Base-by-base conservation (phyloP, 2,329 filamentous ascomycete species). In the Byssothecium circinans region DNA sequence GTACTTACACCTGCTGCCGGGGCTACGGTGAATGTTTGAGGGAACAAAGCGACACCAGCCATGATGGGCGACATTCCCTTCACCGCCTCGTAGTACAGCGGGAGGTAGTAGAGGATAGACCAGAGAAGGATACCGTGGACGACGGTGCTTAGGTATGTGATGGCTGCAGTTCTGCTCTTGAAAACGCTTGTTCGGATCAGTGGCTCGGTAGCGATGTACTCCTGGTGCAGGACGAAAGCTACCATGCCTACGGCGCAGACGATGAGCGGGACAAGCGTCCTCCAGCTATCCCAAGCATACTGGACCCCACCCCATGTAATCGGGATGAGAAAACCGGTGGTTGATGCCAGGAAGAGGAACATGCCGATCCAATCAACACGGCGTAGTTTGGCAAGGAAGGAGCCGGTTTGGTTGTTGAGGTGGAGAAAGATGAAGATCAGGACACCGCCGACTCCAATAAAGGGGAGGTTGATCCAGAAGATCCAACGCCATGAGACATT, bases 241-340 rank as follows among this genome's bases (percentile, higher is more conserved):
- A 78, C 55, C 3, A 88, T 64, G 1, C 80, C 78, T 1, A 71
- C 64, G 0, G 71, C 60, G 1, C 84, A 84, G 8, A 87, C 32
- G 3, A 82, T 64, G 12, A 89, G 68, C 0, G 85, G 85, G 0
- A 85, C 75, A 2, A 89, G 70, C 0, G 83, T 85, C 1, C 77
- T 75, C 77, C 81, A 86, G 3, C 78, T 82, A 36, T 71, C 63
- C 86, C 85, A 89, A 0, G 76, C 60, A 61, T 86, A 88, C 70
- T 84, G 80, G 8, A 86, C 76, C 30, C 84, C 85, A 8, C 84
- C 86, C 75, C 82, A 85, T 2, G 82, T 84, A 3, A 87, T 62
- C 0, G 82, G 81, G 36, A 86, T 81, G 33, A 87, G 66, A 57
- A 87, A 80, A 18, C 77, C 78, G 0, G 82, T 82, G 11, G 77